phyloP scores from a whole-genome alignment of 164 flowering plant genomes.

The Buxus sempervirens region DNA sequence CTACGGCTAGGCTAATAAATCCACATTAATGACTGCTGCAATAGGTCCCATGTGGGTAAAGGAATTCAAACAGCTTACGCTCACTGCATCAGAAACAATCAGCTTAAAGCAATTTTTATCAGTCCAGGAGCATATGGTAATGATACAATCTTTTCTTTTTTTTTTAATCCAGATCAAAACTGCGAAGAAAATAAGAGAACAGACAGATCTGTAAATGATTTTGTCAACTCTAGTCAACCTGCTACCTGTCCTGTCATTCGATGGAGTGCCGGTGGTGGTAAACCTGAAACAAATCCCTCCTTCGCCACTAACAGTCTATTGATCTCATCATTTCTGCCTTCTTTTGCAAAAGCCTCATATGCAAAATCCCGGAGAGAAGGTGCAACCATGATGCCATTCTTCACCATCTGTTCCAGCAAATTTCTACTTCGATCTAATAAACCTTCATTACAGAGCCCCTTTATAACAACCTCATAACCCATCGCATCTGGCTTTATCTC shows the following conservation, averaged over 20 bases:
- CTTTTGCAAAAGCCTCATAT: slow-evolving; percentile 43
- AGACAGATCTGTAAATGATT: background rate
- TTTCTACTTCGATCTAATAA: slow-evolving; percentile 30
- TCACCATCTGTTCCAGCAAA: slow-evolving; percentile 50
- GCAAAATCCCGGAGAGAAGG: slow-evolving; percentile 38
- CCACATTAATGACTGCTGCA: background rate
- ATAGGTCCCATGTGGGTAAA: background rate
- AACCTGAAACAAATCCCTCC: slow-evolving; percentile 7
- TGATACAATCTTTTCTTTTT: no score
- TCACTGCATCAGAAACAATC: background rate
- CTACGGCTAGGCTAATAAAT: background rate
- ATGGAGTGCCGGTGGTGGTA: slow-evolving; percentile 2
- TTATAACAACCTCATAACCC: slow-evolving; percentile 55
- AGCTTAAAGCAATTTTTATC: no score
- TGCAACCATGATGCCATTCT: slow-evolving; percentile 38
- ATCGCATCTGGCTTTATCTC: slow-evolving; percentile 65
- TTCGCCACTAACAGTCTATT: slow-evolving; percentile 38
- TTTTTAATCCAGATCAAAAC: slow-evolving; percentile 2
- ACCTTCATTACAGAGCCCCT: slow-evolving; percentile 43
- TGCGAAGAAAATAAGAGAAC: slow-evolving; percentile 1
- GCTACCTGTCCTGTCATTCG: slow-evolving; percentile 18
- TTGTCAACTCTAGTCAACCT: background rate
- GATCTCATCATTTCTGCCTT: slow-evolving; percentile 47
- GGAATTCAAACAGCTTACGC: background rate
- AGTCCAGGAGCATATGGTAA: background rate